Evolutionary conservation across 116 monocot genomes (phyloP).

Genomic region (Zostera marina): DNA sequence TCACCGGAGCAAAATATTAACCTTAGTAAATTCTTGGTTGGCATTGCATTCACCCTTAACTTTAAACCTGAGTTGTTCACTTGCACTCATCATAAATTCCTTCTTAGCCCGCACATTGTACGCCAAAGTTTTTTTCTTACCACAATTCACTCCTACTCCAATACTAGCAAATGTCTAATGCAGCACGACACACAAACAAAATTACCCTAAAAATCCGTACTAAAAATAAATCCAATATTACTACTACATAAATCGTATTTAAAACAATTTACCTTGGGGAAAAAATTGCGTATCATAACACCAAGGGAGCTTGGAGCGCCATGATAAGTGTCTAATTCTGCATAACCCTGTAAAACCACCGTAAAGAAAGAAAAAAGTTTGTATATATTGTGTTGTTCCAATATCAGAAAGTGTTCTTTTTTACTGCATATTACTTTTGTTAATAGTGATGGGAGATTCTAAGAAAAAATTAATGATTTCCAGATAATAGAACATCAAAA

Average conservation of each 20-base stretch:
- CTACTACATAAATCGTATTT: background rate
- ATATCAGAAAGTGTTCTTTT: too few species aligned
- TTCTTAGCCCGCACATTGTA: constrained; percentile 58
- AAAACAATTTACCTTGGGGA: constrained; percentile 30
- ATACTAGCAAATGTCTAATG: constrained; percentile 39
- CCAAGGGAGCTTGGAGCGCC: constrained; percentile 45
- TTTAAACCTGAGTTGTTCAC: constrained; percentile 31
- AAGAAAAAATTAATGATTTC: too few species aligned
- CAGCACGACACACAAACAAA: background rate
- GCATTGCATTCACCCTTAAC: constrained; percentile 49
- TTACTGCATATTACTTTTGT: too few species aligned
- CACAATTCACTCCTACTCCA: constrained; percentile 35
- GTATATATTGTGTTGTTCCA: too few species aligned
- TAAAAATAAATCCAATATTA: background rate
- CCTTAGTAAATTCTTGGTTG: constrained; percentile 51
- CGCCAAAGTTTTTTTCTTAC: constrained; percentile 16
- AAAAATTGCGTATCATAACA: constrained; percentile 32
- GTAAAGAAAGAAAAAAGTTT: background rate
- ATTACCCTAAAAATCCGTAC: background rate
- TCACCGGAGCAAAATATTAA: constrained; percentile 7
- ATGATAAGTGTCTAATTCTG: constrained; percentile 51
- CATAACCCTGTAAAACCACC: constrained; percentile 42
- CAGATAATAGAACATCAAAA: too few species aligned
- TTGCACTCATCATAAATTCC: constrained; percentile 27
- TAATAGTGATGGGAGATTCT: too few species aligned